A percentile compares a stretch with the other conserved stretches of the same genome.
These are phyloP conservation scores for Aspergillus nomiae DNA, from an alignment of 2,329 filamentous ascomycete species.

Conservation along the genomic window DNA sequence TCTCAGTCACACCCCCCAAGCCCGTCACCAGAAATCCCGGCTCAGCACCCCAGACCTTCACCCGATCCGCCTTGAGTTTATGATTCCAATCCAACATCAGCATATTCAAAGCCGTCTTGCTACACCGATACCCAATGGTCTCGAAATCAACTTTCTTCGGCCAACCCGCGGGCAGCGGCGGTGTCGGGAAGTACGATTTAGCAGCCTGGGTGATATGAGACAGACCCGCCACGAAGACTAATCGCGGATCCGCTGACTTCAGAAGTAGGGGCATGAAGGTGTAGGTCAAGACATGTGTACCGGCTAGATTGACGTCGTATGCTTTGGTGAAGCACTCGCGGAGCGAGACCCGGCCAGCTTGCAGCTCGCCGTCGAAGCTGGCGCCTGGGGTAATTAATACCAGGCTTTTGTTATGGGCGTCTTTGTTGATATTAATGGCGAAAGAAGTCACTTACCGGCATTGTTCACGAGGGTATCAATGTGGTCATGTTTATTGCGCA, in stretches of 20 bases:
- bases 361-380: background rate
- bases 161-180: constrained; percentile 15
- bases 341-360: background rate
- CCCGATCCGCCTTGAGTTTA: background rate
- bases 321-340: constrained; percentile 50
- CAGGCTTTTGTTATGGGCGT: background rate
- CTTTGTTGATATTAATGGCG: too few relatives aligned
- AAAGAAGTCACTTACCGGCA: background rate
- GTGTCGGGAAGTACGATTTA: constrained; percentile 15
- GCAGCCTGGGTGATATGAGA: constrained; percentile 13
- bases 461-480: constrained; percentile 4
- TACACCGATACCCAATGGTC: background rate
- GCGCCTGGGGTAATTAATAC: background rate
- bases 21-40: background rate
- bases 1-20: background rate
- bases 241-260: constrained; percentile 46
- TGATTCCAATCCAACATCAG: background rate
- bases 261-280: constrained; percentile 57
- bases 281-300: constrained; percentile 48
- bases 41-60: background rate
- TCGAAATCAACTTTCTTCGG: constrained; percentile 11
- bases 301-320: constrained; percentile 55
- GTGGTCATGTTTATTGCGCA: background rate
- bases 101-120: background rate
- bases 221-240: constrained; percentile 30